Percentiles rank a stretch among this genome's conserved stretches.
These are phyloP conservation scores for Monosporozyma aerobia DNA, from an alignment of 805 yeast genomes.

Conservation along the genomic window DNA sequence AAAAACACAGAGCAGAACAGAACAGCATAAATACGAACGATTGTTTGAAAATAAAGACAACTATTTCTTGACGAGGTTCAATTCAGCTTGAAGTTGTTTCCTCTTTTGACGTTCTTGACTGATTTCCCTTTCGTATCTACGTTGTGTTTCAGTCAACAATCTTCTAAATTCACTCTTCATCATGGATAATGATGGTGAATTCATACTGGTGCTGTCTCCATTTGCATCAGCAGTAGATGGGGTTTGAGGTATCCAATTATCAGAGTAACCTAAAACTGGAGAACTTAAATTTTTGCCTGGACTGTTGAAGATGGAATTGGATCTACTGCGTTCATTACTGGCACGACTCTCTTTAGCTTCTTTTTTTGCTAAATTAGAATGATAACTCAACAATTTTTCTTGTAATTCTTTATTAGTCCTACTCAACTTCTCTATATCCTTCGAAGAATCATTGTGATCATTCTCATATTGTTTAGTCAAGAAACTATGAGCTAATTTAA, in stretches of 20 bases:
- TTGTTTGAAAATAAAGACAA: not conserved
- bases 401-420: constrained; percentile 43
- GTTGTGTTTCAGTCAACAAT: constrained; percentile 51
- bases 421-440: constrained; percentile 44
- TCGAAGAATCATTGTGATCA: constrained; percentile 47
- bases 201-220: not conserved
- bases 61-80: constrained; percentile 11
- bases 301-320: not conserved
- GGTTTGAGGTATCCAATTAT: not conserved
- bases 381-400: constrained; percentile 38
- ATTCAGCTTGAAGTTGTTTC: constrained; percentile 32
- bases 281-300: not conserved
- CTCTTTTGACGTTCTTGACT: constrained; percentile 46
- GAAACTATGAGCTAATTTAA: constrained; percentile 64
- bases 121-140: constrained; percentile 50
- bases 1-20: not conserved
- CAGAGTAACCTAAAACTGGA: not conserved
- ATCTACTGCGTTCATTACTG: not conserved
- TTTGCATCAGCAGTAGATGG: constrained; percentile 4
- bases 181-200: constrained; percentile 40
- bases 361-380: constrained; percentile 30
- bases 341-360: not conserved
- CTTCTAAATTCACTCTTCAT: constrained; percentile 62
- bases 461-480: constrained; percentile 59
- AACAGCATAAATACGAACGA: not conserved